Percentiles rank a stretch among this genome's conserved stretches.
phyloP scores from a whole-genome alignment of 192 early-diverging fungal genomes.

The Rhizophagus sp. region DNA sequence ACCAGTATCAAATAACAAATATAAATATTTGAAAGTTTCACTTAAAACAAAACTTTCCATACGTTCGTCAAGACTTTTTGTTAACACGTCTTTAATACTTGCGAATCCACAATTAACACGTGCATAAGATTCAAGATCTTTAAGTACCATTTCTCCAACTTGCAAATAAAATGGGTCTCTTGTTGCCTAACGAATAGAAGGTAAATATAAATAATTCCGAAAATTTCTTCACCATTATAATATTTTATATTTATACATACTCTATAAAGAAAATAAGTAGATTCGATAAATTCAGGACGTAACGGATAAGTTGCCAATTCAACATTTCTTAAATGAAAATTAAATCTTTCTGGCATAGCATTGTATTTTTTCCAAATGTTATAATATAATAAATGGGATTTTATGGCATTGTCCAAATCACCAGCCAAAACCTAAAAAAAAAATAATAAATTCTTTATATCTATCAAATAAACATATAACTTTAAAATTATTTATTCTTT shows the following conservation, averaged over 20 bases:
- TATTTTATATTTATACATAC: conserved; percentile 26
- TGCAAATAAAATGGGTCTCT: conserved; percentile 86
- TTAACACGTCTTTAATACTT: conserved; percentile 62
- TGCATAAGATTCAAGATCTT: conserved; percentile 72
- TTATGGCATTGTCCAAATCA: conserved; percentile 82
- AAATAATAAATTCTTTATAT: neutral
- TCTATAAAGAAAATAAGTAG: conserved; percentile 88
- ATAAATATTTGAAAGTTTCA: conserved; percentile 98
- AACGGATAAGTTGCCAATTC: conserved; percentile 79
- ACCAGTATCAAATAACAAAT: conserved; percentile 88
- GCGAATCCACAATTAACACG: conserved; percentile 85
- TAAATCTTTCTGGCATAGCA: conserved; percentile 86
- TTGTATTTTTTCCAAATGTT: conserved; percentile 86
- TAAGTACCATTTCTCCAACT: conserved; percentile 84
- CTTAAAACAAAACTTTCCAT: conserved; percentile 96
- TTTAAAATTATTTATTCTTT: neutral
- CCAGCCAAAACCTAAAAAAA: conserved; percentile 71
- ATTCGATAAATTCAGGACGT: conserved; percentile 93
- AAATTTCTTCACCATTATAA: too few relatives aligned
- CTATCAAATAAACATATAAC: neutral
- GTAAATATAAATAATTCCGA: too few relatives aligned
- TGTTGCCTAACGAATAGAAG: conserved; percentile 60
- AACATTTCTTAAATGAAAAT: conserved; percentile 64
- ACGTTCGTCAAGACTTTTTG: conserved; percentile 68
- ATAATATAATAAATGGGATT: conserved; percentile 78